Evolutionary conservation across 139 green algal species (phyloP), one percentile per base, ranked within the genome.

Genomic region (Volvox africanus): DNA sequence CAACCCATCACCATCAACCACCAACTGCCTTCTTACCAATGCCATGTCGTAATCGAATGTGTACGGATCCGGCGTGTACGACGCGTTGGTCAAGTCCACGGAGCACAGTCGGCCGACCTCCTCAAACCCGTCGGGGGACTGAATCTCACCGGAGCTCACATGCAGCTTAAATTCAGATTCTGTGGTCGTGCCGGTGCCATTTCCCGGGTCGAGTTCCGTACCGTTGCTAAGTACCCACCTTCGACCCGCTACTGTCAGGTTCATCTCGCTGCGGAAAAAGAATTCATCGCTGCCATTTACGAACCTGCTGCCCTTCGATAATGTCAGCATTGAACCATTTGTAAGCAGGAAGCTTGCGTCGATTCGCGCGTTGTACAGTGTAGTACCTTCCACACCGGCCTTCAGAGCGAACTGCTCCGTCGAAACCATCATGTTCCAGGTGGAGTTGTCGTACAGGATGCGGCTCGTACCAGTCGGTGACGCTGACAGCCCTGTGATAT

Each of bases 21-120:
- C 44, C 44, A 55, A 55, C 44, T 9, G 5, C 44, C 11, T 16
- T 12, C 65, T 19, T 33, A 84, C 78, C 78, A 1, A 1, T 18
- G 36, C 44, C 0, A 2, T 17, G 0, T 1, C 30, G 28, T 20
- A 75, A 32, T 62, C 21, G 55, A 83, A 90, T 18, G 50, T 13
- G 73, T 84, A 61, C n/a, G 71, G 33, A 44, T 90, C 22, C 22
- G 30, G 17, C 50, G 28, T 50, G 86, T 90, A 90, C n/a, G n/a
- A 32, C 0, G 73, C 55, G 18, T n/a, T 28, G 19, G 20, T 62
- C 30, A 90, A 75, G 71, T 83, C 71, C 28, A 81, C 73, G 20
- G 73, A 12, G 20, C 86, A 90, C 0, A 61, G 6, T 5, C 73
- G 71, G 71, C 50, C 73, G 1, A 90, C 9, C 86, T 90, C 86